Evolutionary conservation across 2,329 filamentous ascomycete species (phyloP), one percentile per base, ranked within the genome.

Genomic region (Fusarium verticillioides): DNA sequence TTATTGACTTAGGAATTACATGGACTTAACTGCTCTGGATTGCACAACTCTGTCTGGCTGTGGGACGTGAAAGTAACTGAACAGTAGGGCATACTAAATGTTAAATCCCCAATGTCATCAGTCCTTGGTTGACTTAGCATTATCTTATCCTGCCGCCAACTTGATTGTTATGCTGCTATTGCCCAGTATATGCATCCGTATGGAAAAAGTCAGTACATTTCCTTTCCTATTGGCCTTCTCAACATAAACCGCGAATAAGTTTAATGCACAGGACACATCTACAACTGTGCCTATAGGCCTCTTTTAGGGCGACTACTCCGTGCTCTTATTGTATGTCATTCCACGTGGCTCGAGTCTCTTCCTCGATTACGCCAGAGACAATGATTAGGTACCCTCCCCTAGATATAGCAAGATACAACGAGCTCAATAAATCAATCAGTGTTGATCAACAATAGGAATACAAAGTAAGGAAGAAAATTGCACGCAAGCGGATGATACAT

Each of bases 1-100:
- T 21, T 60, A 59, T 61, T 73, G 44, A 46, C 23, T 49, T 36
- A 53, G 9, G 42, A 53, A 53, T 28, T 30, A n/a, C 34, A 34
- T 43, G 30, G 50, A 23, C 23, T 44, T n/a, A 32, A 47, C 40
- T 12, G 32, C 34, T 46, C 52, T 18, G 32, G 28, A 49, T 34
- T 23, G 12, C 19, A 44, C 15, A 21, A 34, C 28, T n/a, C 19
- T 43, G 32, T 37, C 21, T 18, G 19, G 32, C 42, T 49, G n/a
- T 21, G 49, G 21, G 16, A 46, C n/a, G 19, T 60, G 37, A 21
- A 39, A 49, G 43, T 30, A 32, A 28, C 26, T 37, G 21, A 32
- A 40, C 32, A 42, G 18, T 15, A 42, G 28, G 16, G 18, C 21
- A 52, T 18, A 23, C 16, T 39, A 26, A 34, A 40, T 44, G 18